Percentiles rank a stretch among this genome's conserved stretches.
These are phyloP conservation scores for Naematelia encephala DNA, from an alignment of 768 basidiomycete species.

Conservation along the genomic window DNA sequence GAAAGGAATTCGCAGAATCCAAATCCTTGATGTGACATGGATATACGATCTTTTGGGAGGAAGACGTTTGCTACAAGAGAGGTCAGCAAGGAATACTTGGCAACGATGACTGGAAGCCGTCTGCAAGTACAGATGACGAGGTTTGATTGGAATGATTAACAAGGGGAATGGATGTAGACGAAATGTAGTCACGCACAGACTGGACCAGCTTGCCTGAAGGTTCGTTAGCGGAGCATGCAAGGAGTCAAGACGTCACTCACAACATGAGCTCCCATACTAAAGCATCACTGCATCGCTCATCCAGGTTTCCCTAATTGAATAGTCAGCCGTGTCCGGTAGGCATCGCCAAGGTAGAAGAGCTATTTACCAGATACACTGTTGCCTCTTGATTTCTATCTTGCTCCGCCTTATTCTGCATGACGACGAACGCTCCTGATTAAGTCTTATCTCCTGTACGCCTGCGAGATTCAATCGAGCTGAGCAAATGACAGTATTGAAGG, in stretches of 20 bases:
- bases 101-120: neutral
- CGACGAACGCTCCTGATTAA: too few relatives aligned
- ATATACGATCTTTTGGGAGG: conserved; percentile 95
- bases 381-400: conserved; percentile 83
- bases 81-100: neutral
- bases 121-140: neutral
- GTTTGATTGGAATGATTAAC: neutral
- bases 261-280: conserved; percentile 98
- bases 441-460: too few relatives aligned
- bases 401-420: conserved; percentile 54
- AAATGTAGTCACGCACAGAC: conserved; percentile 88
- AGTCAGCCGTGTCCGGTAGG: neutral
- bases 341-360: neutral
- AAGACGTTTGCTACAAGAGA: conserved; percentile 79
- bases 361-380: conserved; percentile 72
- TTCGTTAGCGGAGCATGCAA: conserved; percentile 2
- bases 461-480: too few relatives aligned
- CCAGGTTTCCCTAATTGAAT: conserved; percentile 82
- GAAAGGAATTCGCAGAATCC: conserved; percentile 99
- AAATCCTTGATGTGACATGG: conserved; percentile 97
- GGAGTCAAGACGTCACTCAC: conserved; percentile 19
- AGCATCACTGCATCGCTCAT: conserved; percentile 90
- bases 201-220: conserved; percentile 79
- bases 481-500: too few relatives aligned
- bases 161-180: neutral